Conservation (phyloP, 306 rosid genomes). For the Sophora flavescens region DNA sequence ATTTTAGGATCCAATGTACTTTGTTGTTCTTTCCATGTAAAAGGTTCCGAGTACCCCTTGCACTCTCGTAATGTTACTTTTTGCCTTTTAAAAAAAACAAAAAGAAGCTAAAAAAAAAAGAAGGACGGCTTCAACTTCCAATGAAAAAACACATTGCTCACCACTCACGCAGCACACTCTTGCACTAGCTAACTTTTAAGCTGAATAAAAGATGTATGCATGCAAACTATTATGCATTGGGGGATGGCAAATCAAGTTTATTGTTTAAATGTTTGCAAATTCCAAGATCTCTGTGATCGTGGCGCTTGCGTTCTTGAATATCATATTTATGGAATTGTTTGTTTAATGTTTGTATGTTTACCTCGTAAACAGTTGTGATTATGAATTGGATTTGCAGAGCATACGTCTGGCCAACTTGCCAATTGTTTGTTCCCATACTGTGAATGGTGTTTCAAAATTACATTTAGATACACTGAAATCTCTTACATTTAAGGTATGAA, state of each 20-base stretch:
- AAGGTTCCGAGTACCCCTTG: too few species aligned
- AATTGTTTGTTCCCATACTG: constrained; percentile 68
- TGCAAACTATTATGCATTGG: constrained; percentile 6
- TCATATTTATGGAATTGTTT: constrained; percentile 33
- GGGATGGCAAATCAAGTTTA: constrained; percentile 12
- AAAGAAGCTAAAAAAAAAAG: too few species aligned
- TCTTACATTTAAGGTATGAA: constrained; percentile 68
- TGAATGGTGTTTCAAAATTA: constrained; percentile 76
- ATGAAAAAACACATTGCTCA: too few species aligned
- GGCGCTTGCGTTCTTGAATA: constrained; percentile 35
- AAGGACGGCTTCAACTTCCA: too few species aligned
- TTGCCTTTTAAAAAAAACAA: too few species aligned
- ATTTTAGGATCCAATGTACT: too few species aligned
- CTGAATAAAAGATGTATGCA: constrained; percentile 36
- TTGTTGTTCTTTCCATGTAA: too few species aligned
- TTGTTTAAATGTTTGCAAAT: constrained; percentile 22
- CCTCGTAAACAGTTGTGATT: constrained; percentile 12
- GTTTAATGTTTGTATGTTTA: constrained; percentile 33
- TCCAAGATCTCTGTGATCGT: background rate
- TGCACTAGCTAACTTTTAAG: background rate
- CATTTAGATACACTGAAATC: constrained; percentile 65
- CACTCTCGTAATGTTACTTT: too few species aligned
- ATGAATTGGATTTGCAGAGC: constrained; percentile 59
- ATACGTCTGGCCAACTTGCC: constrained; percentile 74
- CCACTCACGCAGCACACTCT: background rate